Evolutionary conservation across 352 stramenopile species (phyloP).

Genomic region (Phytopythium mirpurense): DNA sequence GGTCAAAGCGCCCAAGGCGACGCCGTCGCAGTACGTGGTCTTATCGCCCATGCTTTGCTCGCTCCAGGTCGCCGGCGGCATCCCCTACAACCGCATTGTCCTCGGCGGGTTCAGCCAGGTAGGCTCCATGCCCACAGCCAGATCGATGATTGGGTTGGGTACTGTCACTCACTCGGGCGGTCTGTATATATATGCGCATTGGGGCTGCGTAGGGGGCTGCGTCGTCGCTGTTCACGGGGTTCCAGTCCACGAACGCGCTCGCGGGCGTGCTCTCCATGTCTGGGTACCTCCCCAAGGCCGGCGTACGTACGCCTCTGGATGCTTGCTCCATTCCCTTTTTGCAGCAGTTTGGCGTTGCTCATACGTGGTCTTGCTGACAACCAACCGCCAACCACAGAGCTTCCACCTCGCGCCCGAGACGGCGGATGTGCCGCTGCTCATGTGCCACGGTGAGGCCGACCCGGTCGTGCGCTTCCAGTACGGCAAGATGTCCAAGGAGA

Average conservation of each 20-base stretch:
- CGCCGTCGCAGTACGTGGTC: not conserved
- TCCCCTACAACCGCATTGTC: constrained; percentile 89
- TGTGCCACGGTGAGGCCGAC: constrained; percentile 75
- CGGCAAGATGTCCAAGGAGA: constrained; percentile 50
- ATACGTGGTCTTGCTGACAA: too few relatives aligned
- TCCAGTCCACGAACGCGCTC: constrained; percentile 50
- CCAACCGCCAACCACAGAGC: too few relatives aligned
- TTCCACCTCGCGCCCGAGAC: constrained; percentile 47
- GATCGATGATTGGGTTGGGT: too few relatives aligned
- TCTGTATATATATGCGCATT: not conserved
- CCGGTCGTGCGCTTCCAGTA: constrained; percentile 59
- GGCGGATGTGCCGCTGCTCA: constrained; percentile 60
- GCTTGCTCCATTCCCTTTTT: too few relatives aligned
- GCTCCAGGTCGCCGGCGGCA: constrained; percentile 31
- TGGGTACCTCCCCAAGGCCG: constrained; percentile 60
- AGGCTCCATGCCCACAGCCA: too few relatives aligned
- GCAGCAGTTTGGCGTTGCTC: too few relatives aligned
- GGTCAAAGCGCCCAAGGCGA: too few relatives aligned
- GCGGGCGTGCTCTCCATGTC: constrained; percentile 70
- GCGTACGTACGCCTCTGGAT: constrained; percentile 22
- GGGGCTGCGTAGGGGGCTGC: constrained; percentile 64
- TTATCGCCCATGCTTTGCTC: not conserved
- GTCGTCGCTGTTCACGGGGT: constrained; percentile 84
- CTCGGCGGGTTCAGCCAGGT: constrained; percentile 94
- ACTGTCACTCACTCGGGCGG: too few relatives aligned